These are phyloP conservation scores for Kuraishia hungarica DNA, from an alignment of 805 yeast species.

Conservation along the genomic window DNA sequence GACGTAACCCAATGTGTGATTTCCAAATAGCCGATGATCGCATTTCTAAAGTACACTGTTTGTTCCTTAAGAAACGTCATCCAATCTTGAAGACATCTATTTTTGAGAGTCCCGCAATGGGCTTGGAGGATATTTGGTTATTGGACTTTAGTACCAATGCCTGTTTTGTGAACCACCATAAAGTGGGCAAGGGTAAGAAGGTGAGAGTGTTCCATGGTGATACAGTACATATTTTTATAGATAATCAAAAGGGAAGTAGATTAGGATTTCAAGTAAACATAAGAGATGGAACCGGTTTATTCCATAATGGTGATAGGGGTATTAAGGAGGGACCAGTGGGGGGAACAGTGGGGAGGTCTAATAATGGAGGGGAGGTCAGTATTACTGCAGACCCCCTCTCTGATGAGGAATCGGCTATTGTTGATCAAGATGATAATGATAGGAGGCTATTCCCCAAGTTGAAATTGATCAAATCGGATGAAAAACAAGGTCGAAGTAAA, in stretches of 20 bases:
- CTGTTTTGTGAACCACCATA: slow-evolving; percentile 56
- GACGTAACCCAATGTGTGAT: slow-evolving; percentile 60
- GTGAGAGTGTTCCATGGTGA: slow-evolving; percentile 58
- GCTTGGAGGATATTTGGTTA: slow-evolving; percentile 70
- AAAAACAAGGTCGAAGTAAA: slow-evolving; percentile 2
- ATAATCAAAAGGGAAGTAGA: slow-evolving; percentile 39
- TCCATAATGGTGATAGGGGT: slow-evolving; percentile 35
- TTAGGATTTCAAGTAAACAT: slow-evolving; percentile 47
- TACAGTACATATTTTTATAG: slow-evolving; percentile 55
- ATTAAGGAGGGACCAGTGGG: too few species aligned
- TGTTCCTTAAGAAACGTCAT: slow-evolving; percentile 54
- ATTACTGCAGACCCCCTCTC: neutral
- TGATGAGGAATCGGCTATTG: neutral
- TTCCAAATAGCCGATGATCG: slow-evolving; percentile 60
- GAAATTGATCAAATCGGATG: neutral
- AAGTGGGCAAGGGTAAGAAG: slow-evolving; percentile 56
- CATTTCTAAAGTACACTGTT: slow-evolving; percentile 79
- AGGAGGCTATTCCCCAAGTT: slow-evolving; percentile 2
- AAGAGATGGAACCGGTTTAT: slow-evolving; percentile 57
- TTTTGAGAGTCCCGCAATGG: slow-evolving; percentile 63
- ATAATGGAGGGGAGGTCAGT: neutral
- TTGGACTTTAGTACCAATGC: slow-evolving; percentile 75
- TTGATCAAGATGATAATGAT: slow-evolving; percentile 3
- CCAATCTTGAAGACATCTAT: slow-evolving; percentile 43
- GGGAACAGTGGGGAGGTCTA: too few species aligned